A percentile compares a stretch with the other conserved stretches of the same genome.
These are phyloP conservation scores for Spergularia marina DNA, from an alignment of 148 eudicot genomes.

Conservation along the genomic window DNA sequence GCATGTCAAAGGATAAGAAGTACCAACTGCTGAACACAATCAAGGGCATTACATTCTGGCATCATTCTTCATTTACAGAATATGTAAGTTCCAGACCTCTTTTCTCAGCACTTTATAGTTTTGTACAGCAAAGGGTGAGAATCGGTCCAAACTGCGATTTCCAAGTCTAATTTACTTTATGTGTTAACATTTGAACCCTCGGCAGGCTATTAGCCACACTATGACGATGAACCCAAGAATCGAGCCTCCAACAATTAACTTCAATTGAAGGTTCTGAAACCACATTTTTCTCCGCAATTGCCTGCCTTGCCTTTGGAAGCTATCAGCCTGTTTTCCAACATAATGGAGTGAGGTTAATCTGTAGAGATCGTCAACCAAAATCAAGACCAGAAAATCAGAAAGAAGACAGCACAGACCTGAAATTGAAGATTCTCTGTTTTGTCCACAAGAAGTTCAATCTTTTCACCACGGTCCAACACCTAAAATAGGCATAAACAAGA, in stretches of 20 bases:
- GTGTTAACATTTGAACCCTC: constrained; percentile 66
- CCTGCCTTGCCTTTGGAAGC: constrained; percentile 97
- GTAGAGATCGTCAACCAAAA: not conserved
- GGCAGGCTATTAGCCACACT: constrained; percentile 65
- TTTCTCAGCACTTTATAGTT: not conserved
- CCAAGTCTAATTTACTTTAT: constrained; percentile 1
- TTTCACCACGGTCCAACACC: constrained; percentile 98
- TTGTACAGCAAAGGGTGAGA: constrained; percentile 27
- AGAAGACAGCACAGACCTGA: constrained; percentile 47
- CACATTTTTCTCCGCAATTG: constrained; percentile 87
- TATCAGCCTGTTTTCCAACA: constrained; percentile 60
- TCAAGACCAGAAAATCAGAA: not conserved
- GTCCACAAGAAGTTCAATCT: constrained; percentile 91
- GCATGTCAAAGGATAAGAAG: constrained; percentile 2
- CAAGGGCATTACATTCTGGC: constrained; percentile 7
- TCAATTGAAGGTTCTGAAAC: constrained; percentile 87
- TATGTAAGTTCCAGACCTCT: not conserved
- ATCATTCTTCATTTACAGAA: constrained; percentile 29
- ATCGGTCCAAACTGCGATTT: constrained; percentile 5
- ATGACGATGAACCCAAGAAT: constrained; percentile 56
- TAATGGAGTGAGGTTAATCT: not conserved
- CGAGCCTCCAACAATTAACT: constrained; percentile 68
- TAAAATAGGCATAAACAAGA: constrained; percentile 23
- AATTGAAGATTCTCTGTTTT: constrained; percentile 97
- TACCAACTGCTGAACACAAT: not conserved